These are phyloP conservation scores for Fusarium napiforme DNA, from an alignment of 2,329 filamentous ascomycete species.

Conservation along the genomic window DNA sequence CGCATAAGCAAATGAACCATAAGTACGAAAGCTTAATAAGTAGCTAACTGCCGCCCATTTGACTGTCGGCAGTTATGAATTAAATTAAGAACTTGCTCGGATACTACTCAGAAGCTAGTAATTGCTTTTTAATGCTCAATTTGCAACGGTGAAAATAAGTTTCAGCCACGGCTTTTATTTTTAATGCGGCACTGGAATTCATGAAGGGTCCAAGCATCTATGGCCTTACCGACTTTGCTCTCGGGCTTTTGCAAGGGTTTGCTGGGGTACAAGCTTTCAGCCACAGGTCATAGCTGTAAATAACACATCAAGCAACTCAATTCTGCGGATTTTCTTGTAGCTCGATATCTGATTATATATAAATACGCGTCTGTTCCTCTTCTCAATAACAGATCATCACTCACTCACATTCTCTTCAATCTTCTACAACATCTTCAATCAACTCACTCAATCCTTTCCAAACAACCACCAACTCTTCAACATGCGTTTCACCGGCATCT, in stretches of 20 bases:
- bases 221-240: neutral
- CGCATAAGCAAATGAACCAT: neutral
- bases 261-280: neutral
- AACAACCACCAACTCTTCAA: neutral
- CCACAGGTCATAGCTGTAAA: neutral
- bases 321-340: accelerated
- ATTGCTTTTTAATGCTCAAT: neutral
- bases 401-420: neutral
- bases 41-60: neutral
- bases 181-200: neutral
- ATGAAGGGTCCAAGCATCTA: neutral
- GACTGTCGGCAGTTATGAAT: too few relatives aligned
- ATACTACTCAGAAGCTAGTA: neutral
- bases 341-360: accelerated
- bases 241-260: neutral
- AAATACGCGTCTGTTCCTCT: accelerated
- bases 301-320: neutral
- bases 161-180: neutral
- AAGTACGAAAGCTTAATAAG: neutral
- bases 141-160: neutral
- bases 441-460: accelerated
- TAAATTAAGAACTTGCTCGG: neutral
- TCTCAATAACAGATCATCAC: accelerated
- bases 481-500: neutral
- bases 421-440: neutral